A percentile compares a stretch with the other conserved stretches of the same genome.
phyloP scores from a whole-genome alignment of 495 filamentous ascomycete genomes.

The Mycothermus thermophilus region DNA sequence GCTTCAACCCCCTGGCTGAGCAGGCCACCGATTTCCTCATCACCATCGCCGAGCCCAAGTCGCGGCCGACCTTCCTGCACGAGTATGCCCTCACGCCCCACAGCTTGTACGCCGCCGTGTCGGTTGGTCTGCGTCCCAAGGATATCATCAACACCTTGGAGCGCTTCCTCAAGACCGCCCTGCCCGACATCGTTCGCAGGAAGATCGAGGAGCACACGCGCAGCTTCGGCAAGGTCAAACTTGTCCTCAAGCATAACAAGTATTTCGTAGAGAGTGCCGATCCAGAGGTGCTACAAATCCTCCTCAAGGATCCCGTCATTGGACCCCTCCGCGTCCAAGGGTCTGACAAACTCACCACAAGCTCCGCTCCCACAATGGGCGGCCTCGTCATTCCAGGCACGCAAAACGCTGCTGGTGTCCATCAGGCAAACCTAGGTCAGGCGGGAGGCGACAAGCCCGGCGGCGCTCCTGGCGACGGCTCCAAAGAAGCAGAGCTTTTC shows the following conservation, averaged over 20 bases:
- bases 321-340: conserved; percentile 33
- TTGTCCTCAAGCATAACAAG: conserved; percentile 84
- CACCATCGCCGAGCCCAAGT: conserved; percentile 86
- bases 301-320: conserved; percentile 48
- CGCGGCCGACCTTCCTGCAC: conserved; percentile 74
- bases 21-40: conserved; percentile 91
- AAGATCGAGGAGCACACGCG: conserved; percentile 77
- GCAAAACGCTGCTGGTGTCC: conserved; percentile 74
- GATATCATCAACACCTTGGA: conserved; percentile 87
- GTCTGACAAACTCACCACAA: conserved; percentile 57
- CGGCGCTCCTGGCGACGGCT: conserved; percentile 8
- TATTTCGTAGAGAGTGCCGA: conserved; percentile 91
- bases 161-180: conserved; percentile 68
- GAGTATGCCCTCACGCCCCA: conserved; percentile 87
- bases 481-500: conserved; percentile 26
- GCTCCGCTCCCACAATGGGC: conserved; percentile 75
- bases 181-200: conserved; percentile 61
- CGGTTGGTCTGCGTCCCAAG: conserved; percentile 69
- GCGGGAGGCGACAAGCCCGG: conserved; percentile 15
- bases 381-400: conserved; percentile 89
- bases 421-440: conserved; percentile 41
- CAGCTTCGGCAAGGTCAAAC: conserved; percentile 88
- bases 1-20: conserved; percentile 70
- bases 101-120: conserved; percentile 88
- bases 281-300: conserved; percentile 64